These are phyloP conservation scores for Acanthamoeba triangularis DNA, from an alignment of 208 protist genomes.

Conservation along the genomic window DNA sequence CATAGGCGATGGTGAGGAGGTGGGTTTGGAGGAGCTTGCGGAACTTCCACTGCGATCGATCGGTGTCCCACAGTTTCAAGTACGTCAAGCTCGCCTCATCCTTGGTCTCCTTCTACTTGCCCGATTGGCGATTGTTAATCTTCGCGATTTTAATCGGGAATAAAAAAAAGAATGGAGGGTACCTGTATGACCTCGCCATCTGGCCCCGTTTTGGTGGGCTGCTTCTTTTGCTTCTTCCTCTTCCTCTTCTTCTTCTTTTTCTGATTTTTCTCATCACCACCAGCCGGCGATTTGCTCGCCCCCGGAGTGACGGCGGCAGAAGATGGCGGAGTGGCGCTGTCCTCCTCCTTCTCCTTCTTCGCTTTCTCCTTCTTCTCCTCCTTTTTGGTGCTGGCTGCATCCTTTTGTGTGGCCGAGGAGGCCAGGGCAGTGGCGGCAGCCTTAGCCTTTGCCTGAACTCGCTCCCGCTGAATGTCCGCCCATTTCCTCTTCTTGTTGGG, in stretches of 20 bases:
- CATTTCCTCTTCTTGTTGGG: constrained; percentile 43
- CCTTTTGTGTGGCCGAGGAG: background rate
- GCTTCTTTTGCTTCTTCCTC: background rate
- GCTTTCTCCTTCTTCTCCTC: background rate
- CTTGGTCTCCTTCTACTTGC: background rate
- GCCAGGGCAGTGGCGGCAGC: background rate
- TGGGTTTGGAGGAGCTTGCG: constrained; percentile 5
- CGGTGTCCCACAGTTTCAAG: background rate
- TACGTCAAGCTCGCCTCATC: constrained; percentile 4
- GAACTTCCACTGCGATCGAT: background rate
- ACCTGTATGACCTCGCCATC: background rate
- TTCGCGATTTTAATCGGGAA: too few species aligned
- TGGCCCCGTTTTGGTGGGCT: background rate
- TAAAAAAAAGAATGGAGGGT: too few species aligned
- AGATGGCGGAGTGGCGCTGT: background rate
- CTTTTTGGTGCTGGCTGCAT: background rate
- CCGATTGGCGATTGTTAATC: too few species aligned
- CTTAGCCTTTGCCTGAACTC: background rate
- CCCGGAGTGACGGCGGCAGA: background rate
- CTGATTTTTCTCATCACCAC: background rate
- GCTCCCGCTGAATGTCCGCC: constrained; percentile 53
- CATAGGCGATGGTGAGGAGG: background rate
- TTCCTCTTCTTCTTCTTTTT: constrained; percentile 3
- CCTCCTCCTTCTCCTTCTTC: constrained; percentile 6
- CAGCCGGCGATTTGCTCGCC: background rate